Conservation (phyloP, 2,329 filamentous ascomycete species). For the Epichloe glyceriae region DNA sequence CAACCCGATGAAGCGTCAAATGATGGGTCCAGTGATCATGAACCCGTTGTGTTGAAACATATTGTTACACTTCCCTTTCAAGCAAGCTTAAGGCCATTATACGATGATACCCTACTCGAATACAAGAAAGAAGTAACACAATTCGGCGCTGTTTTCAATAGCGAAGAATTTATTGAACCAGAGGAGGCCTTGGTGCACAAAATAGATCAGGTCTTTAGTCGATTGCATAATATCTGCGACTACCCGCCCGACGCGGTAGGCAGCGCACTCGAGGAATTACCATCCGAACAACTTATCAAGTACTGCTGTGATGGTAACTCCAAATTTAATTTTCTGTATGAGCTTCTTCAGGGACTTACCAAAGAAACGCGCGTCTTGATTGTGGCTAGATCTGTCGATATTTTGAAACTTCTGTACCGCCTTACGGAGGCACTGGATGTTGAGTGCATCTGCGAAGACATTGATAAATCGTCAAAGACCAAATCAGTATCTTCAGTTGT, state of each 20-base stretch:
- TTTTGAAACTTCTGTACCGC: constrained; percentile 39
- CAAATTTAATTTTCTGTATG: constrained; percentile 47
- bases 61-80: constrained; percentile 45
- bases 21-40: constrained; percentile 9
- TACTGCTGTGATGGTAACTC: constrained; percentile 43
- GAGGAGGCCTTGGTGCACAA: constrained; percentile 26
- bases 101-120: constrained; percentile 34
- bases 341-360: constrained; percentile 35
- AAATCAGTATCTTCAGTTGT: constrained; percentile 21
- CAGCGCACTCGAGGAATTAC: constrained; percentile 25
- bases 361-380: constrained; percentile 38
- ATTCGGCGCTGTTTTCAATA: constrained; percentile 31
- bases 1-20: constrained; percentile 12
- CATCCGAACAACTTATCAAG: constrained; percentile 32
- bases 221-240: constrained; percentile 42
- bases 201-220: constrained; percentile 38
- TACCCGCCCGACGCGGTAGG: constrained; percentile 39
- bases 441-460: constrained; percentile 21
- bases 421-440: constrained; percentile 29
- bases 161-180: constrained; percentile 25
- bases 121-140: constrained; percentile 30
- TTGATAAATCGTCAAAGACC: constrained; percentile 12
- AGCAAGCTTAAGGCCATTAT: constrained; percentile 36
- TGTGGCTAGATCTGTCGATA: constrained; percentile 34
- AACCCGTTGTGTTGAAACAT: constrained; percentile 23